These are phyloP conservation scores for Scedosporium apiospermum DNA, from an alignment of 2,329 filamentous ascomycete species.

Conservation along the genomic window DNA sequence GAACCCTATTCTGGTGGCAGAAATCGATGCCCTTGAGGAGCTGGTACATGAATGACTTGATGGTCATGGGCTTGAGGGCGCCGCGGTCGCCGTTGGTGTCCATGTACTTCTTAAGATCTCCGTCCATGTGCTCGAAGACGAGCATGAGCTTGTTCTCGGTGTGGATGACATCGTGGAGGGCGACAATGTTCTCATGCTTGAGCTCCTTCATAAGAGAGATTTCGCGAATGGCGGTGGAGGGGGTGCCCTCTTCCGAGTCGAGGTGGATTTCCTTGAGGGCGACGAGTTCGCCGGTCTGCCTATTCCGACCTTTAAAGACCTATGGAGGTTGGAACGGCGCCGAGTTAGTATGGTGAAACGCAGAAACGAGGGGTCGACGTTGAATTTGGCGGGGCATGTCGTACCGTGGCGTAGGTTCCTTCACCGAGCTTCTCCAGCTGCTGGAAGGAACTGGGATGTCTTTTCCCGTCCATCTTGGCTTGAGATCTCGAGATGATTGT, in stretches of 20 bases:
- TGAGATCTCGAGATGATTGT: conserved; percentile 4
- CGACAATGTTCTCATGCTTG: conserved; percentile 97
- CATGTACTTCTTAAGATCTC: conserved; percentile 98
- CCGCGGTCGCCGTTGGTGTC: conserved; percentile 84
- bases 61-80: conserved; percentile 76
- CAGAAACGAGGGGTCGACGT: not conserved
- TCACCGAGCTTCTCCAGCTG: conserved; percentile 98
- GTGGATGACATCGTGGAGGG: conserved; percentile 96
- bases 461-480: conserved; percentile 72
- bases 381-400: conserved; percentile 16
- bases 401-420: conserved; percentile 94
- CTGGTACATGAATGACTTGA: conserved; percentile 99
- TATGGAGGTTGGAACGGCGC: conserved; percentile 22
- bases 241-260: conserved; percentile 95
- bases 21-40: conserved; percentile 92
- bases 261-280: conserved; percentile 98
- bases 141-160: conserved; percentile 99
- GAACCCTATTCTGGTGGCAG: conserved; percentile 92
- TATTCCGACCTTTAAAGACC: conserved; percentile 98
- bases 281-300: conserved; percentile 92
- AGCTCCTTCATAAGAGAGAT: conserved; percentile 99
- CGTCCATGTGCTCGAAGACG: conserved; percentile 98
- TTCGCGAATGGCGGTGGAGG: conserved; percentile 93
- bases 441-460: conserved; percentile 94
- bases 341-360: not conserved